A percentile compares a stretch with the other conserved stretches of the same genome.
These are phyloP conservation scores for Rheum nobile DNA, from an alignment of 148 eudicot genomes.

Conservation along the genomic window DNA sequence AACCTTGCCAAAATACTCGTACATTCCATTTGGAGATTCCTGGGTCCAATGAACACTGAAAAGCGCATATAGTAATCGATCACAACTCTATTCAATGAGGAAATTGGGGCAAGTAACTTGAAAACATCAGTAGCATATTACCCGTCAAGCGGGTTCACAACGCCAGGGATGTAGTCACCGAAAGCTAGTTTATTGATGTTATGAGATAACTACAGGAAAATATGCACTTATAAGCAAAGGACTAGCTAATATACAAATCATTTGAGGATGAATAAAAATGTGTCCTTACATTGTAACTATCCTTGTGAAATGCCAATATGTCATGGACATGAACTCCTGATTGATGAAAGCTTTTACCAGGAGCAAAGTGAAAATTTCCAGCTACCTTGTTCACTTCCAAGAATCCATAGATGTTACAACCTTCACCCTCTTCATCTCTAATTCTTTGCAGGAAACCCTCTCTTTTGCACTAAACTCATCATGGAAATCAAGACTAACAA, in stretches of 20 bases:
- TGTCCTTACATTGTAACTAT: conserved; percentile 54
- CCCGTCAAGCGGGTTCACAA: conserved; percentile 77
- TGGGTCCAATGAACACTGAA: conserved; percentile 64
- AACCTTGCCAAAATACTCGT: conserved; percentile 19
- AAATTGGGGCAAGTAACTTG: background rate
- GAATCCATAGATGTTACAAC: conserved; percentile 86
- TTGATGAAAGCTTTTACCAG: conserved; percentile 79
- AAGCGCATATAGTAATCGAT: background rate
- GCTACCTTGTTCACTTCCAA: conserved; percentile 89
- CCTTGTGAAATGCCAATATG: conserved; percentile 40
- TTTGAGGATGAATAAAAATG: background rate
- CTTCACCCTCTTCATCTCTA: conserved; percentile 82
- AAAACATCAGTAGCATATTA: conserved; percentile 16
- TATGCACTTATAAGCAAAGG: background rate
- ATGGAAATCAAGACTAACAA: background rate
- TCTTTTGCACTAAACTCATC: conserved; percentile 53
- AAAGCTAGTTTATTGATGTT: conserved; percentile 64
- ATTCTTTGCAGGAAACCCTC: conserved; percentile 75
- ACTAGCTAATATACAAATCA: background rate
- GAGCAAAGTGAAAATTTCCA: conserved; percentile 80
- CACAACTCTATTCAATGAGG: background rate
- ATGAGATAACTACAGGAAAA: conserved; percentile 54
- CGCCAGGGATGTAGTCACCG: conserved; percentile 71
- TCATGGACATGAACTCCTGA: conserved; percentile 36
- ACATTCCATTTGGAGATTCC: conserved; percentile 29